Evolutionary conservation across 208 protist species (phyloP).

Genomic region (Dictyostelium gargantuum): DNA sequence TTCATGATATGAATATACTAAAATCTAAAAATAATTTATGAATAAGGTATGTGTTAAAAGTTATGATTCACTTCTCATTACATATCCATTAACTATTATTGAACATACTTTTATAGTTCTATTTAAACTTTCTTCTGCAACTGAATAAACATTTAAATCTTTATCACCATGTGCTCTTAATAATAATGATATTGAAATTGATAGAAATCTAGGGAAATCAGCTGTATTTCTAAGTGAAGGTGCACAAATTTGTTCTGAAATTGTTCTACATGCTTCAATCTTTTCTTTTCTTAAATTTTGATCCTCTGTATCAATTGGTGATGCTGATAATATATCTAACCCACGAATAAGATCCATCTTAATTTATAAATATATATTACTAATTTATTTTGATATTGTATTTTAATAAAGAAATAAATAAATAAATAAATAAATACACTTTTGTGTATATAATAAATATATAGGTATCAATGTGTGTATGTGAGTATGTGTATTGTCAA

Average conservation of each 20-base stretch:
- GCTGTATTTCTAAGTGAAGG: slow-evolving; percentile 44
- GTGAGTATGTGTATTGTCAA: too few species aligned
- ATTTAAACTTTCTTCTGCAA: slow-evolving; percentile 65
- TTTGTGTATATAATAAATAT: too few species aligned
- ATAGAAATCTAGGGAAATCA: slow-evolving; percentile 52
- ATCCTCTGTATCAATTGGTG: slow-evolving; percentile 45
- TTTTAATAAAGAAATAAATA: too few species aligned
- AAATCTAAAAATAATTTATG: slow-evolving; percentile 21
- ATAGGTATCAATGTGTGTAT: too few species aligned
- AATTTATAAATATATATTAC: too few species aligned
- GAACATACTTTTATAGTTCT: slow-evolving; percentile 58
- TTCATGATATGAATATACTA: slow-evolving; percentile 65
- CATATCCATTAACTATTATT: too few species aligned
- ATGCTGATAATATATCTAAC: slow-evolving; percentile 51
- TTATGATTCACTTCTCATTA: too few species aligned
- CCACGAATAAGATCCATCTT: slow-evolving; percentile 33
- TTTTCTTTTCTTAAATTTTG: slow-evolving; percentile 41
- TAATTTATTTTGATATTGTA: too few species aligned
- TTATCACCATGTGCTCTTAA: slow-evolving; percentile 60
- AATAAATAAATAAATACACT: too few species aligned
- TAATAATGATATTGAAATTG: slow-evolving; percentile 33
- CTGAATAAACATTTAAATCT: slow-evolving; percentile 65
- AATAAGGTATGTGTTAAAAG: too few species aligned
- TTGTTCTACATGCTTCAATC: slow-evolving; percentile 55
- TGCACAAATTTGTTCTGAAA: slow-evolving; percentile 57